phyloP scores from a whole-genome alignment of 345 rosid genomes.

The Passiflora organensis region DNA sequence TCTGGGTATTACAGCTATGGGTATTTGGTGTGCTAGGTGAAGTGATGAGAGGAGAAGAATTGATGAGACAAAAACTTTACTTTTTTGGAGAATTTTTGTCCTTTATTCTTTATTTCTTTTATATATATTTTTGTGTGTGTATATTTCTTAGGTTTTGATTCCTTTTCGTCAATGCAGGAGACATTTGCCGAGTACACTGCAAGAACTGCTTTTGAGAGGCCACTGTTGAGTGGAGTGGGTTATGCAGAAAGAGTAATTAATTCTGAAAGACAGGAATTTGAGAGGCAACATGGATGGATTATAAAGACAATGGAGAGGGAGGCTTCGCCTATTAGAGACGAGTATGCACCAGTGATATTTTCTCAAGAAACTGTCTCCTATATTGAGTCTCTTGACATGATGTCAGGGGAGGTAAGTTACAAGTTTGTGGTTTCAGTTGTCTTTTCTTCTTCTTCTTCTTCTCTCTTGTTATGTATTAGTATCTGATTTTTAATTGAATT shows the following conservation, averaged over 20 bases:
- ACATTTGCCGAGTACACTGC: constrained; percentile 97
- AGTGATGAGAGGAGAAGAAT: too few relatives aligned
- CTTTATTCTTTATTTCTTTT: too few relatives aligned
- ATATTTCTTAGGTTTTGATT: not conserved
- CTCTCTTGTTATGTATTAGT: constrained; percentile 1
- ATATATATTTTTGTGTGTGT: too few relatives aligned
- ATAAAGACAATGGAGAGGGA: constrained; percentile 86
- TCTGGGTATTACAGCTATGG: too few relatives aligned
- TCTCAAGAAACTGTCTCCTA: constrained; percentile 90
- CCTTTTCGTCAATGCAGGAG: constrained; percentile 47
- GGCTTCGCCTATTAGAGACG: constrained; percentile 83
- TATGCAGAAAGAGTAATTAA: constrained; percentile 73
- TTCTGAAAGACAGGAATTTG: constrained; percentile 71
- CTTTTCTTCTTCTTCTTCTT: constrained; percentile 1
- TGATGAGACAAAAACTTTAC: too few relatives aligned
- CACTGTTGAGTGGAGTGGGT: constrained; percentile 88
- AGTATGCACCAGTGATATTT: constrained; percentile 93
- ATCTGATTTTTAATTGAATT: constrained; percentile 11
- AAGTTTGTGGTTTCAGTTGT: constrained; percentile 1
- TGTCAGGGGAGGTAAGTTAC: constrained; percentile 89
- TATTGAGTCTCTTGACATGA: constrained; percentile 92
- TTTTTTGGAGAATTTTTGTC: too few relatives aligned
- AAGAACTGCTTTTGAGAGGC: constrained; percentile 93
- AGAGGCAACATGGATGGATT: constrained; percentile 76
- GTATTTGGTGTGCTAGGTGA: too few relatives aligned